Conservation (phyloP, 768 basidiomycete genomes). For the Polyporus arcularius region DNA sequence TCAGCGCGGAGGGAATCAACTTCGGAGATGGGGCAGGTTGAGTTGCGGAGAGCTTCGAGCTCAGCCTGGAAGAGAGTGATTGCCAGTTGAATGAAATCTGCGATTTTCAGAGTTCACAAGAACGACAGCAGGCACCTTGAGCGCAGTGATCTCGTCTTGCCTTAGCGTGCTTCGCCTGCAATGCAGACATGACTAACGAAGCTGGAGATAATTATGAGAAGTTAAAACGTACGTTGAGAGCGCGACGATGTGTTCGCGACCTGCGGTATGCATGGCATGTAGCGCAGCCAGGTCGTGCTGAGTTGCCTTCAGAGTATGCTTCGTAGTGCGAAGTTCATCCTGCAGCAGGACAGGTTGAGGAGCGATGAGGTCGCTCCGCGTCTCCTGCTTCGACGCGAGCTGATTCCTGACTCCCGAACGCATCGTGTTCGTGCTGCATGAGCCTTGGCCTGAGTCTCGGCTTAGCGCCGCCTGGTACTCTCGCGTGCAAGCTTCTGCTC, state of each 20-base stretch:
- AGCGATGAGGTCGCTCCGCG: background rate
- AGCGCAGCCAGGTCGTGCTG: background rate
- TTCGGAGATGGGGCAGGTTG: background rate
- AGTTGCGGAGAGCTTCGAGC: background rate
- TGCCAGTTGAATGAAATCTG: no score
- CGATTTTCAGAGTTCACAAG: no score
- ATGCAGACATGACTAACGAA: no score
- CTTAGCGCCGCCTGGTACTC: background rate
- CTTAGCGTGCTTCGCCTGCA: background rate
- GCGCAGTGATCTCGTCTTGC: background rate
- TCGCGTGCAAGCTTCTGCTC: background rate
- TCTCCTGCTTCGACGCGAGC: background rate
- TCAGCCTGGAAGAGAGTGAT: background rate
- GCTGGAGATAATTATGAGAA: no score
- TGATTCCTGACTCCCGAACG: background rate
- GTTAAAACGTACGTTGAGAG: no score
- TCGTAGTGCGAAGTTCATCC: background rate
- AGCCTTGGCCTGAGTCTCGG: background rate
- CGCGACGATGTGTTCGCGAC: no score
- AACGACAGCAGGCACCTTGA: background rate
- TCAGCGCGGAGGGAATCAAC: background rate
- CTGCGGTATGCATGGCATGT: no score
- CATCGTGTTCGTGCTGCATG: background rate
- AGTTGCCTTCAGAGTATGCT: background rate
- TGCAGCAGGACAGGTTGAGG: background rate